Evolutionary conservation across 2,329 filamentous ascomycete genomes (phyloP), one percentile per base, ranked within the genome.

Genomic region (Scolecobasidium constrictum): DNA sequence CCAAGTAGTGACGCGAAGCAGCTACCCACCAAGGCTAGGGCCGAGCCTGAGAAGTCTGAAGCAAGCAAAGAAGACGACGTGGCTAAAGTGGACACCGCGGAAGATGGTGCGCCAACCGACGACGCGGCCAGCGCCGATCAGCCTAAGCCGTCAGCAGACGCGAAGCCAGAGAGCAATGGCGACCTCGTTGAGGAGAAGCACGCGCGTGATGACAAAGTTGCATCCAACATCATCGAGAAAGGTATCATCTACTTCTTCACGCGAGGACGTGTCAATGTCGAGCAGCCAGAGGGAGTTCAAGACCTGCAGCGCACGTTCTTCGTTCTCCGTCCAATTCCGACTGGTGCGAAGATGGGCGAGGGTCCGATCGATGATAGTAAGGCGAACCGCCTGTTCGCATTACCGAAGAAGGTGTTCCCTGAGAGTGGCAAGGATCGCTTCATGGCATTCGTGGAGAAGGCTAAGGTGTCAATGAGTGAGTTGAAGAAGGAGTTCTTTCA

Each of bases 211-310:
- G 68, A 71, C 51, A 60, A 70, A 35, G 60, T 65, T 2, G 68
- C 77, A 2, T 75, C 72, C 4, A 78, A 68, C 46, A 77, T 94
- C 18, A 69, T 93, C 2, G 87, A 95, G 56, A 94, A 92, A 54
- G 87, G 87, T 3, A 74, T 92, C 52, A 79, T 94, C 51, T 94
- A 94, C 68, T 94, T 94, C 71, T 93, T 94, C 67, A 81, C 83
- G 53, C 80, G 87, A 15, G 78, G 78, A 5, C 79, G 86, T 11
- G 84, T 94, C 28, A 76, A 77, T 40, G 71, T 84, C 19, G 75
- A 86, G 4, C 71, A 84, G 5, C 80, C 86, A 0, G 71, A 80
- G 15, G 71, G 73, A 36, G 68, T 90, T 1, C 63, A 73, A 33
- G 86, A 94, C 41, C 73, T 94, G 38, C 77, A 83, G 34, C 80